Conservation (phyloP, 2,329 filamentous ascomycete species). For the Fusarium sp. region DNA sequence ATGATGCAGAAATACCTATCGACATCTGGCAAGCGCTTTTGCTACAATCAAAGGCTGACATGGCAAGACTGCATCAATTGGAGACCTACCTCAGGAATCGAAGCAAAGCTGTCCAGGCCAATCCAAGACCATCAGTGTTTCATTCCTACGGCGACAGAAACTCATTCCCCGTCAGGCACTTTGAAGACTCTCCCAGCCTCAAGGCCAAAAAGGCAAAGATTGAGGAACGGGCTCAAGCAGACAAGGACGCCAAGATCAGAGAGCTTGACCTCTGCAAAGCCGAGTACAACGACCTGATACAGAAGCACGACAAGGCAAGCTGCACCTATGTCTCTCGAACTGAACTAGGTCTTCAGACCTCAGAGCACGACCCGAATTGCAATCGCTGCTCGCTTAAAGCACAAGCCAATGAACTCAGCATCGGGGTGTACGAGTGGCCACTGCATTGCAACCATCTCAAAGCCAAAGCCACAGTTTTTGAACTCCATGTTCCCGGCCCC, state of each 20-base stretch:
- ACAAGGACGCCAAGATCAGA: slow-evolving; percentile 8
- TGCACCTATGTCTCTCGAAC: slow-evolving; percentile 19
- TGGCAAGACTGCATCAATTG: slow-evolving; percentile 54
- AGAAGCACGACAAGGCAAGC: not conserved
- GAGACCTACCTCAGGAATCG: slow-evolving; percentile 55
- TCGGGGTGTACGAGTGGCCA: slow-evolving; percentile 66
- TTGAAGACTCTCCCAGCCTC: slow-evolving; percentile 42
- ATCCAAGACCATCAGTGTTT: slow-evolving; percentile 22
- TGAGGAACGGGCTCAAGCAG: slow-evolving; percentile 47
- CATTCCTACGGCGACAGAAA: slow-evolving; percentile 17
- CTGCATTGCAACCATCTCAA: slow-evolving; percentile 49
- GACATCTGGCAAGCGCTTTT: slow-evolving; percentile 55
- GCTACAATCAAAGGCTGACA: slow-evolving; percentile 54
- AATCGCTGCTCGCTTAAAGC: slow-evolving; percentile 47
- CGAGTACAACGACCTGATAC: slow-evolving; percentile 21
- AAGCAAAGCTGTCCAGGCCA: not conserved
- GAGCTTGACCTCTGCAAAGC: slow-evolving; percentile 23
- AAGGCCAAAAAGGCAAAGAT: slow-evolving; percentile 51
- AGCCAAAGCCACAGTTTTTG: slow-evolving; percentile 62
- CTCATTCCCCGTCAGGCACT: slow-evolving; percentile 37
- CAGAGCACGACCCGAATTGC: slow-evolving; percentile 42
- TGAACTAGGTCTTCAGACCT: not conserved
- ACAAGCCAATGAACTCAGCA: slow-evolving; percentile 52
- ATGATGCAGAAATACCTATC: slow-evolving; percentile 55
- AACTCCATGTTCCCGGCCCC: slow-evolving; percentile 55